Evolutionary conservation across 2,329 filamentous ascomycete species (phyloP).

Genomic region (Akanthomyces uredinophilus): DNA sequence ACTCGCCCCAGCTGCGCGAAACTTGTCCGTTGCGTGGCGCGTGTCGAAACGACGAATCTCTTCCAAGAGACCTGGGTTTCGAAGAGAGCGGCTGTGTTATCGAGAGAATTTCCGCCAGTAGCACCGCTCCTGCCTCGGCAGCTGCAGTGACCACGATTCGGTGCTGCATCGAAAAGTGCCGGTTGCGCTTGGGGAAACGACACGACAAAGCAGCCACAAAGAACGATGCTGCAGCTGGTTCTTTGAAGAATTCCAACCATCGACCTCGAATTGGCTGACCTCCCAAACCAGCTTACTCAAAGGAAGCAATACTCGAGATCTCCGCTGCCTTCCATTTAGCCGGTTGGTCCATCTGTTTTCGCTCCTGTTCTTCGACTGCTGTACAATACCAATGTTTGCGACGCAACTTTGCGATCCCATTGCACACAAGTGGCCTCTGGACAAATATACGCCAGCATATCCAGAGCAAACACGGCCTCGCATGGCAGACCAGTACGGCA

Average conservation of each 20-base stretch:
- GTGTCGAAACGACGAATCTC: not conserved
- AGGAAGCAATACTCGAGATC: not conserved
- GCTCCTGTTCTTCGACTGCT: not conserved
- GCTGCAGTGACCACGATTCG: not conserved
- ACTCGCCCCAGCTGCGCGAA: not conserved
- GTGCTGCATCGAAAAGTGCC: not conserved
- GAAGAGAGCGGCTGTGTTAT: not conserved
- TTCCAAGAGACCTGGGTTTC: not conserved
- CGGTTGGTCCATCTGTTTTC: conserved; percentile 9
- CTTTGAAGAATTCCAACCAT: not conserved
- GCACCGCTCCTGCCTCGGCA: not conserved
- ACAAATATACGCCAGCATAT: conserved; percentile 9
- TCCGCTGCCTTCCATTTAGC: not conserved
- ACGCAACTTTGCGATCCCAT: conserved; percentile 14
- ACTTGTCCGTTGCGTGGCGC: not conserved
- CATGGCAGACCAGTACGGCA: conserved; percentile 12
- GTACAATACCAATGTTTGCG: conserved; percentile 13
- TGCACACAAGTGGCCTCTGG: conserved; percentile 15
- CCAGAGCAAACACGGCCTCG: conserved; percentile 11
- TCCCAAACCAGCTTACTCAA: not conserved
- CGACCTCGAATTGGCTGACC: not conserved
- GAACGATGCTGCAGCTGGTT: not conserved
- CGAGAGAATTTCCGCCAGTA: not conserved
- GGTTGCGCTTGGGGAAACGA: not conserved
- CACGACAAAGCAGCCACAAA: not conserved